Conservation (phyloP, 768 basidiomycete species). For the Lactarius vividus region DNA sequence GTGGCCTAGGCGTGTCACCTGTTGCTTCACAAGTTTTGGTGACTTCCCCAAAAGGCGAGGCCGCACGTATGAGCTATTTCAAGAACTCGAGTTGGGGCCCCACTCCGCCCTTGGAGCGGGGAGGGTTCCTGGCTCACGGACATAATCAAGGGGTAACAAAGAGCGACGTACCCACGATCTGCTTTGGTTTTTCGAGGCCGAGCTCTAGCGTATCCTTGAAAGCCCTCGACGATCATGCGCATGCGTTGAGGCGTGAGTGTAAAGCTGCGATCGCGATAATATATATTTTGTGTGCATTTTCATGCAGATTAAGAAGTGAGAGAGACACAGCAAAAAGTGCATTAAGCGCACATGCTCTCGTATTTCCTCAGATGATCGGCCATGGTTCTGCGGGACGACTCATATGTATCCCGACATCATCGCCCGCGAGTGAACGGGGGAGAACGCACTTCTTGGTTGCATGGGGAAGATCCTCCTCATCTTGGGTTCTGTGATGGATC, state of each 20-base stretch:
- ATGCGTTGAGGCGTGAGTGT: conserved; percentile 87
- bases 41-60: conserved; percentile 3
- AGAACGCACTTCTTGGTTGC: conserved; percentile 82
- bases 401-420: conserved; percentile 18
- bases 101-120: background rate
- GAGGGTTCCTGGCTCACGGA: background rate
- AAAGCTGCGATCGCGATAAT: conserved; percentile 49
- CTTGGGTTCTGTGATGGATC: conserved; percentile 84
- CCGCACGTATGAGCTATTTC: conserved; percentile 1
- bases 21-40: background rate
- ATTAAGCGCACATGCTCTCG: conserved; percentile 68
- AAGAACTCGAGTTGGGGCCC: background rate
- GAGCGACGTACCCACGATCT: conserved; percentile 74
- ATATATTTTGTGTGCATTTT: conserved; percentile 6
- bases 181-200: conserved; percentile 77
- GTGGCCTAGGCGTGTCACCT: conserved; percentile 9
- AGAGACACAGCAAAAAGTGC: conserved; percentile 3
- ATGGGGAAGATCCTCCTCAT: conserved; percentile 85
- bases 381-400: conserved; percentile 66
- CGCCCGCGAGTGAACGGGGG: conserved; percentile 15
- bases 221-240: conserved; percentile 95
- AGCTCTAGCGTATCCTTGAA: conserved; percentile 90
- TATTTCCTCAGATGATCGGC: conserved; percentile 91
- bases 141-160: conserved; percentile 8
- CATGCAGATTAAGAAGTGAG: background rate